A percentile compares a stretch with the other conserved stretches of the same genome.
These are phyloP conservation scores for Sphagnum magellanicum DNA, from an alignment of 228 moss, liverwort and hornwort species.

Conservation along the genomic window DNA sequence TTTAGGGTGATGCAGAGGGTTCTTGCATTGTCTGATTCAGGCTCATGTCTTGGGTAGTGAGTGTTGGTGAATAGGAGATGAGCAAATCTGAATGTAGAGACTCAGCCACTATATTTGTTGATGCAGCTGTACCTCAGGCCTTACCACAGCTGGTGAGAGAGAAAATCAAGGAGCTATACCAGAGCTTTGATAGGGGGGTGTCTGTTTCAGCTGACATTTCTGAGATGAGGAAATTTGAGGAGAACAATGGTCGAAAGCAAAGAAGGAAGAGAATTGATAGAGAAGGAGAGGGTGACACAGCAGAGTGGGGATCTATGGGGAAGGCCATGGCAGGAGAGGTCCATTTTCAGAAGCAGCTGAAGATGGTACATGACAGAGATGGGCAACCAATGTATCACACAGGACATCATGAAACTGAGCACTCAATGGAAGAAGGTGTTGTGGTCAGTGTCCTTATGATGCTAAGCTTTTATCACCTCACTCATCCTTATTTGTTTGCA, in stretches of 20 bases:
- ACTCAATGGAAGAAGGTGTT: constrained; percentile 42
- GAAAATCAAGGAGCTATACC: constrained; percentile 48
- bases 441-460: constrained; percentile 28
- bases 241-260: constrained; percentile 49
- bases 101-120: neutral
- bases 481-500: too few relatives aligned
- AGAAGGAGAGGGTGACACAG: constrained; percentile 35
- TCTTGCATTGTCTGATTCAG: too few relatives aligned
- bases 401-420: constrained; percentile 39
- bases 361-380: constrained; percentile 45
- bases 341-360: constrained; percentile 46
- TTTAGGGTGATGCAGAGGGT: too few relatives aligned
- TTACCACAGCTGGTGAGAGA: constrained; percentile 45
- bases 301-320: constrained; percentile 51
- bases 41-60: too few relatives aligned
- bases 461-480: neutral
- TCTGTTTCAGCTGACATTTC: constrained; percentile 33
- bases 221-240: constrained; percentile 27
- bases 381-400: constrained; percentile 42
- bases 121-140: constrained; percentile 42
- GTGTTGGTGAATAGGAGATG: too few relatives aligned
- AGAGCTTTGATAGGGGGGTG: constrained; percentile 40
- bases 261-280: constrained; percentile 49
- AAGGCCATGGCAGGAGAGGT: constrained; percentile 45
- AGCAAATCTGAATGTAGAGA: too few relatives aligned